Percentiles rank a stretch among this genome's conserved stretches.
Conservation (phyloP, 139 green algal species). For the Picochlorum sp. region DNA sequence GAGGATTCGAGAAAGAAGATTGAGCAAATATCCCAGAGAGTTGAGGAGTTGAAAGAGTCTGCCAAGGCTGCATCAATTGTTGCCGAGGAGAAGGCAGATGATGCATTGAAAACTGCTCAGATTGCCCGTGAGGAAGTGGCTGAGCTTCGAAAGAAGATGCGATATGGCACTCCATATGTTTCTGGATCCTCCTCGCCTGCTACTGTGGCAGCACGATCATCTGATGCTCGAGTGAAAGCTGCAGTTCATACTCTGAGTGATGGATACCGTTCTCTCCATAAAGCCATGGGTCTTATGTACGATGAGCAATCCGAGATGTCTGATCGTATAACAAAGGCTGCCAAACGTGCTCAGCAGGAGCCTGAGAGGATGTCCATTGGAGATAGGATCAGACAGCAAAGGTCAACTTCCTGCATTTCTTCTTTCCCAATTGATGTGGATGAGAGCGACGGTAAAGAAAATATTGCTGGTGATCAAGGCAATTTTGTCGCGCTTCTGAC, state of each 20-base stretch:
- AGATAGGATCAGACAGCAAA: no score
- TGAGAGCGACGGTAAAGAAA: neutral
- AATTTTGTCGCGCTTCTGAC: neutral
- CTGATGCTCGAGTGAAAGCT: conserved; percentile 9
- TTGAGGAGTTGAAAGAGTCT: neutral
- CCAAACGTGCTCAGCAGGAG: neutral
- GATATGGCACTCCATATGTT: neutral
- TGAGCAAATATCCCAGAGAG: neutral
- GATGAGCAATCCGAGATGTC: conserved; percentile 6
- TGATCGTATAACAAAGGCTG: neutral
- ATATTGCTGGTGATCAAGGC: neutral
- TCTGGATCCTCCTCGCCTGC: conserved; percentile 2
- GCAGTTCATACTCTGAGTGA: conserved; percentile 10
- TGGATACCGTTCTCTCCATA: conserved; percentile 10
- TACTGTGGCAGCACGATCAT: neutral
- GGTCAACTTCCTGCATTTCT: no score
- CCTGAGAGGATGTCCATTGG: neutral
- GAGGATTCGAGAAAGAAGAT: conserved; percentile 1
- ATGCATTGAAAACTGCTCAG: neutral
- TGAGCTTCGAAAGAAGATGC: neutral
- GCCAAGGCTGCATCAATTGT: no score
- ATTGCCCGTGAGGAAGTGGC: neutral
- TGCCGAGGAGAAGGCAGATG: neutral
- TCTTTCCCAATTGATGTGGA: neutral
- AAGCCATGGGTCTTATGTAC: conserved; percentile 10